phyloP scores from a whole-genome alignment of 2,329 filamentous ascomycete genomes.

The Arthrobotrys conoides region DNA sequence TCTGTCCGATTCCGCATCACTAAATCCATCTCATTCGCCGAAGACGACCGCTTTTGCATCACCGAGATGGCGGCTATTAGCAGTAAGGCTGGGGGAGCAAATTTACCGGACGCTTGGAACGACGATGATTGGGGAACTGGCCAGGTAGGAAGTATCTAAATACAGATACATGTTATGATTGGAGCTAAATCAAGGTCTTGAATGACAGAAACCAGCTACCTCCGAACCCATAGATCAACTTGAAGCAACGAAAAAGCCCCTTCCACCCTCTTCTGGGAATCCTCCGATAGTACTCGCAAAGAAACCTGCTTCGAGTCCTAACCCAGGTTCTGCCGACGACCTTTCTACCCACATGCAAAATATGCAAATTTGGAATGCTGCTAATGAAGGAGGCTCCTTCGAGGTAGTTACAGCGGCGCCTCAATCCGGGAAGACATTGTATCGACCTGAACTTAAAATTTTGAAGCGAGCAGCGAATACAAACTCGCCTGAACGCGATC shows the following conservation, averaged over 20 bases:
- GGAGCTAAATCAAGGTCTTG: constrained; percentile 20
- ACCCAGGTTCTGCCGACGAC: constrained; percentile 34
- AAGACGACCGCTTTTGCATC: neutral
- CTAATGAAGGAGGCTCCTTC: constrained; percentile 50
- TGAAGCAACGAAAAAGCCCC: constrained; percentile 29
- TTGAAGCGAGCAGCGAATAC: constrained; percentile 62
- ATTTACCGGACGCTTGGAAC: constrained; percentile 46
- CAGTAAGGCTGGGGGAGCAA: neutral
- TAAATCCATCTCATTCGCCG: neutral
- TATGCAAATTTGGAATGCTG: constrained; percentile 59
- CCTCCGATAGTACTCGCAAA: constrained; percentile 44
- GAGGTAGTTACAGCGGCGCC: constrained; percentile 38
- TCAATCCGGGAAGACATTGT: constrained; percentile 62
- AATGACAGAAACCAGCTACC: constrained; percentile 34
- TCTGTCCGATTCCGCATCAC: neutral
- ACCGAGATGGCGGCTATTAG: constrained; percentile 44
- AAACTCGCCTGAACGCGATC: constrained; percentile 39
- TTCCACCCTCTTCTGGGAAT: constrained; percentile 16
- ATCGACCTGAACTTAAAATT: constrained; percentile 64
- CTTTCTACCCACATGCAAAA: constrained; percentile 54
- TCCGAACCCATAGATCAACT: constrained; percentile 23
- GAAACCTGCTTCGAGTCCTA: constrained; percentile 37
- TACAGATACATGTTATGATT: neutral
- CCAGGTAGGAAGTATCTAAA: constrained; percentile 25
- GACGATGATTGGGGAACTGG: constrained; percentile 51